phyloP scores from a whole-genome alignment of 768 basidiomycete species.

The Gymnopilus junonius region DNA sequence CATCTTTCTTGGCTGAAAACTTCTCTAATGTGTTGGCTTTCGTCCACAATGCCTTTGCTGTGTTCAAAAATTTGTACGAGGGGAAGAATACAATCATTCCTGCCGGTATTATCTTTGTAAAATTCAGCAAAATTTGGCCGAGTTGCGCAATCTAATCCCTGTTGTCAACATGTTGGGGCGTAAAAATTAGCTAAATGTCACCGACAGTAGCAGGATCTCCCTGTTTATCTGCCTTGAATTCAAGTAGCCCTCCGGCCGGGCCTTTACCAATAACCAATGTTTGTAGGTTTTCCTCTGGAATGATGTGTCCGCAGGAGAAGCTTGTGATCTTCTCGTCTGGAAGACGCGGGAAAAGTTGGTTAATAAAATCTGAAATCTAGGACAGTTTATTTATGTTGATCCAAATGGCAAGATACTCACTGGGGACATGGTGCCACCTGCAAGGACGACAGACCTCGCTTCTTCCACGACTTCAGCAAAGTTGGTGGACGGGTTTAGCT shows the following conservation, averaged over 20 bases:
- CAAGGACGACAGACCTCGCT: slow-evolving; percentile 85
- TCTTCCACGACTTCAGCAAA: slow-evolving; percentile 84
- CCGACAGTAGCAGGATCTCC: slow-evolving; percentile 66
- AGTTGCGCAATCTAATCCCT: slow-evolving; percentile 73
- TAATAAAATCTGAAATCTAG: slow-evolving; percentile 86
- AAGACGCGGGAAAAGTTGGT: slow-evolving; percentile 78
- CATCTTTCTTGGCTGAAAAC: slow-evolving; percentile 76
- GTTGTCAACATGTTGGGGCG: background rate
- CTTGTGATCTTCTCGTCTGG: slow-evolving; percentile 64
- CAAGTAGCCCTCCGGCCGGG: slow-evolving; percentile 72
- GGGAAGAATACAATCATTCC: slow-evolving; percentile 96
- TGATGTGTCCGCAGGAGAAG: slow-evolving; percentile 93
- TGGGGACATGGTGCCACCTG: slow-evolving; percentile 99
- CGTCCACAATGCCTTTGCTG: slow-evolving; percentile 69
- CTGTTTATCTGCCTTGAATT: slow-evolving; percentile 82
- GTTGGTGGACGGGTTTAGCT: slow-evolving; percentile 87
- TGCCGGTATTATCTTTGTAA: slow-evolving; percentile 75
- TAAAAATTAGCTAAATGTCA: slow-evolving; percentile 2
- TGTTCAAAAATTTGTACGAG: slow-evolving; percentile 82
- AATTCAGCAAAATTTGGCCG: slow-evolving; percentile 83
- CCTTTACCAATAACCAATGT: slow-evolving; percentile 77
- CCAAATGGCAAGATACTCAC: slow-evolving; percentile 43
- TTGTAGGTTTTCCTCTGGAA: slow-evolving; percentile 78
- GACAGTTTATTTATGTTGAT: background rate
- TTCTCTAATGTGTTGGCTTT: slow-evolving; percentile 63